Evolutionary conservation across 2,329 filamentous ascomycete genomes (phyloP).

Genomic region (Scedosporium boydii): DNA sequence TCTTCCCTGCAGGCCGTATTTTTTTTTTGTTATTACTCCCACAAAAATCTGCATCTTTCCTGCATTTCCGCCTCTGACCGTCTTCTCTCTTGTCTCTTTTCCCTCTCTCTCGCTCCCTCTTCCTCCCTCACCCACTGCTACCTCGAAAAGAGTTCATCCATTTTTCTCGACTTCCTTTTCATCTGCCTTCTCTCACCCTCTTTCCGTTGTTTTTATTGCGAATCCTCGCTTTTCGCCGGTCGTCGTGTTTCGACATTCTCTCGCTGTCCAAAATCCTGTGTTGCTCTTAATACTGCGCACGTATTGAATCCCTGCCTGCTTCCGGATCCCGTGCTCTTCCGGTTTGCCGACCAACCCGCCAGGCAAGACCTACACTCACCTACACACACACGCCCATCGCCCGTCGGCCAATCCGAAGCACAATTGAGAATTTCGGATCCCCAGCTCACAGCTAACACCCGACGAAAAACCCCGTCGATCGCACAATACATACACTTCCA

Average conservation of each 20-base stretch:
- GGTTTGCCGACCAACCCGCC: background rate
- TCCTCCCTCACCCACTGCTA: conserved; percentile 8
- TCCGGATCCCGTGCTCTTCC: background rate
- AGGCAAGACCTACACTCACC: background rate
- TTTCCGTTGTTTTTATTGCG: background rate
- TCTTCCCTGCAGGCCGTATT: background rate
- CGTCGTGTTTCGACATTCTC: background rate
- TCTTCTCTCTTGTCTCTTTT: conserved; percentile 11
- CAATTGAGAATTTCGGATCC: background rate
- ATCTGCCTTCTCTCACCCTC: background rate
- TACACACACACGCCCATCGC: background rate
- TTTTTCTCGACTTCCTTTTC: background rate
- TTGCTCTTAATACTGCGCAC: background rate
- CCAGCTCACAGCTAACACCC: background rate
- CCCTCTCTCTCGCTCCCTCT: conserved; percentile 8
- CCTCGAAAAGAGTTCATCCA: background rate
- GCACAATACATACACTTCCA: background rate
- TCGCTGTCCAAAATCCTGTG: background rate
- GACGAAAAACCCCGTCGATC: background rate
- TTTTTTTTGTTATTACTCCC: background rate
- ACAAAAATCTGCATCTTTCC: conserved; percentile 9
- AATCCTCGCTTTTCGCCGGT: background rate
- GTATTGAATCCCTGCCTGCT: background rate
- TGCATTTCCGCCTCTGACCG: conserved; percentile 13
- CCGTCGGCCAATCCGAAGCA: background rate